These are phyloP conservation scores for Pleomassaria siparia DNA, from an alignment of 2,329 filamentous ascomycete species.

Conservation along the genomic window DNA sequence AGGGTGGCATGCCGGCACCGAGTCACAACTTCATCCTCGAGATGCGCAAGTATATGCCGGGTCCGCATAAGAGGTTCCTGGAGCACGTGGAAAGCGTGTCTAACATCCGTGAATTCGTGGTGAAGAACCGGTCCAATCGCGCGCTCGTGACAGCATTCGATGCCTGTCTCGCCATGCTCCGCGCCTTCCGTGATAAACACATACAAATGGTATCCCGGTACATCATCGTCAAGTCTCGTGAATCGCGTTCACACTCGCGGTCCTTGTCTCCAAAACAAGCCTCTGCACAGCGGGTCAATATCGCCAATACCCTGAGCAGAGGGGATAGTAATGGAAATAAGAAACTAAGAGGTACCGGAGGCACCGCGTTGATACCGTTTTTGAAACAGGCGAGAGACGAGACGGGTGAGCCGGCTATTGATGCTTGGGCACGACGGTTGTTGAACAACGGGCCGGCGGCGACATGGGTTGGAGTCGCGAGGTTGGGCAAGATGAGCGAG, in stretches of 20 bases:
- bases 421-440: slow-evolving; percentile 62
- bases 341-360: slow-evolving; percentile 85
- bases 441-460: slow-evolving; percentile 55
- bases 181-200: slow-evolving; percentile 83
- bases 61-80: slow-evolving; percentile 85
- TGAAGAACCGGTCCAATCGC: slow-evolving; percentile 60
- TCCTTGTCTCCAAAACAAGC: slow-evolving; percentile 59
- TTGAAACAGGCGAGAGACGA: slow-evolving; percentile 95
- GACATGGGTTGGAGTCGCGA: slow-evolving; percentile 37
- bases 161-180: slow-evolving; percentile 79
- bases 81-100: slow-evolving; percentile 75
- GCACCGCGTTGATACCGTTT: slow-evolving; percentile 91
- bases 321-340: slow-evolving; percentile 37
- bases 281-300: slow-evolving; percentile 55
- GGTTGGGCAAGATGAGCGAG: slow-evolving; percentile 57
- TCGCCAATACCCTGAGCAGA: slow-evolving; percentile 53
- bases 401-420: slow-evolving; percentile 87
- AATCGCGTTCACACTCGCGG: slow-evolving; percentile 66
- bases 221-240: slow-evolving; percentile 84
- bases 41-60: slow-evolving; percentile 97
- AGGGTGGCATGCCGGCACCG: slow-evolving; percentile 51
- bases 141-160: slow-evolving; percentile 82
- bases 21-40: slow-evolving; percentile 92
- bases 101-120: slow-evolving; percentile 85
- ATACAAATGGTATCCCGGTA: slow-evolving; percentile 96